Percentiles rank a stretch among this genome's conserved stretches.
Conservation (phyloP, 2,329 filamentous ascomycete species). For the Sphaerulina musiva region DNA sequence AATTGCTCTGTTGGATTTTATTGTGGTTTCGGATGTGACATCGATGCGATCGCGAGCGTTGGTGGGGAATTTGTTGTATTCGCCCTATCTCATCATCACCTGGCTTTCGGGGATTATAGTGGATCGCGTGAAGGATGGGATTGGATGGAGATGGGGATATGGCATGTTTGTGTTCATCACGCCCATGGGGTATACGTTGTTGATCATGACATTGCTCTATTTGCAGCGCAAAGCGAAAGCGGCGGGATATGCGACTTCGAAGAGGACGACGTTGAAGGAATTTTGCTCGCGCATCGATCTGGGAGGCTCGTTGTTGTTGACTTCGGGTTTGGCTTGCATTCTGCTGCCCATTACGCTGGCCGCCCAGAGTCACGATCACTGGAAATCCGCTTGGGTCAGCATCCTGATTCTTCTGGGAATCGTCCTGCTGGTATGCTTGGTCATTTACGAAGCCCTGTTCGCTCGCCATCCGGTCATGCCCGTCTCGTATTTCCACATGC, state of each 20-base stretch:
- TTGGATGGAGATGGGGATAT: slow-evolving; percentile 43
- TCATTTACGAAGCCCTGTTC: slow-evolving; percentile 44
- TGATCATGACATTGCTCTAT: slow-evolving; percentile 36
- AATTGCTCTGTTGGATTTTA: slow-evolving; percentile 38
- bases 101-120: slow-evolving; percentile 40
- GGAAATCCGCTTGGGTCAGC: slow-evolving; percentile 44
- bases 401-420: slow-evolving; percentile 42
- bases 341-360: slow-evolving; percentile 46
- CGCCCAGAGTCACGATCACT: slow-evolving; percentile 34
- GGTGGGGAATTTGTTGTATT: slow-evolving; percentile 35
- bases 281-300: slow-evolving; percentile 33
- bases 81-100: slow-evolving; percentile 39
- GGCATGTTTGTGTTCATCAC: slow-evolving; percentile 42
- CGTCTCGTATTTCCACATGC: slow-evolving; percentile 41
- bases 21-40: slow-evolving; percentile 41
- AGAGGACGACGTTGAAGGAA: slow-evolving; percentile 26
- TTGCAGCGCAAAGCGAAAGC: slow-evolving; percentile 35
- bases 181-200: slow-evolving; percentile 34
- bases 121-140: slow-evolving; percentile 36
- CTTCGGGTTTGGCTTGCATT: slow-evolving; percentile 44
- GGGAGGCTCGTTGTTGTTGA: slow-evolving; percentile 44
- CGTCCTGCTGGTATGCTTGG: slow-evolving; percentile 39
- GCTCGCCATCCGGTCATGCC: slow-evolving; percentile 45
- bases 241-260: slow-evolving; percentile 26
- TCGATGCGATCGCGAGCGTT: slow-evolving; percentile 39